Evolutionary conservation across 306 rosid genomes (phyloP).

Genomic region (Pyrus bretschneideri): DNA sequence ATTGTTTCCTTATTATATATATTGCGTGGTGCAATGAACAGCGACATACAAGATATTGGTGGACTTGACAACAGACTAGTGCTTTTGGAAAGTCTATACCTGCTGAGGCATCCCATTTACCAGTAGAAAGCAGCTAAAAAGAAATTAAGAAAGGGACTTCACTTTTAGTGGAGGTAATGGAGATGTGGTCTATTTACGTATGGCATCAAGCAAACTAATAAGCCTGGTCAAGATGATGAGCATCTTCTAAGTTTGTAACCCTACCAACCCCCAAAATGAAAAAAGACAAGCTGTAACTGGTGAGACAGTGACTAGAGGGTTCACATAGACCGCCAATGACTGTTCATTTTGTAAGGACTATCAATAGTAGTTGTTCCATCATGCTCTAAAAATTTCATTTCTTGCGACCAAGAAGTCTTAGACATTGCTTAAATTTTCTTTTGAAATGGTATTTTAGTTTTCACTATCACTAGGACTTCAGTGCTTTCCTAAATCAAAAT

Average conservation of each 20-base stretch:
- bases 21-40: background rate
- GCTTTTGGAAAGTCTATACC: background rate
- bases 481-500: background rate
- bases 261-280: constrained; percentile 11
- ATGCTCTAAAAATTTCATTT: background rate
- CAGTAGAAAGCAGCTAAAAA: too few relatives aligned
- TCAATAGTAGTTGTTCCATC: background rate
- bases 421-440: background rate
- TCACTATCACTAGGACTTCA: background rate
- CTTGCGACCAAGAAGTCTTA: background rate
- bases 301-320: constrained; percentile 20
- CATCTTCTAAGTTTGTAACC: background rate
- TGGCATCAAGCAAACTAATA: background rate
- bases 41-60: background rate
- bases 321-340: background rate
- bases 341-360: background rate
- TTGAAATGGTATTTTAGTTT: background rate
- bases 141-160: background rate
- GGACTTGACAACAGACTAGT: background rate
- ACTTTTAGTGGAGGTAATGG: background rate
- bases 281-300: constrained; percentile 14
- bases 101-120: too few relatives aligned
- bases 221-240: background rate
- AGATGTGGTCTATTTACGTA: background rate
- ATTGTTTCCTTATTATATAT: background rate